Conservation (phyloP, 1,284 basidiomycete genomes). For the Ganoderma boninense region DNA sequence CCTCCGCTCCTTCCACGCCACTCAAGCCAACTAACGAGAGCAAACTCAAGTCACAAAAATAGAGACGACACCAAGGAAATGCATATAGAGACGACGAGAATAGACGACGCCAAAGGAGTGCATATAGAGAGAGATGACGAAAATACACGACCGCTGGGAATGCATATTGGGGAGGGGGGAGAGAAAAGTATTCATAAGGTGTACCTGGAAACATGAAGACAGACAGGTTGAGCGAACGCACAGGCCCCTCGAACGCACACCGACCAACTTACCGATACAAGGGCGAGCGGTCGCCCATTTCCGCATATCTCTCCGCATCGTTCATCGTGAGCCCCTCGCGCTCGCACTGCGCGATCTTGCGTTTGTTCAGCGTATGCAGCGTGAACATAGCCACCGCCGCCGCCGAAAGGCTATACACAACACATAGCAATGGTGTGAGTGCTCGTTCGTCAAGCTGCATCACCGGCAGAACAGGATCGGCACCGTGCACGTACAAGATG, state of each 20-base stretch:
- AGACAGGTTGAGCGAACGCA: neutral
- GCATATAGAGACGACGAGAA: too few species aligned
- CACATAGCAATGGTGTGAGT: neutral
- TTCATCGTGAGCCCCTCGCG: slow-evolving; percentile 19
- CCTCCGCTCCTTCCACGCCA: too few species aligned
- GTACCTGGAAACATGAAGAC: neutral
- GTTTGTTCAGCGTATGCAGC: slow-evolving; percentile 18
- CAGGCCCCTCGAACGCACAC: neutral
- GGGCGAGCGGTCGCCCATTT: slow-evolving; percentile 28
- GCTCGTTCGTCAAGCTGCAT: too few species aligned
- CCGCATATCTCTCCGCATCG: slow-evolving; percentile 9
- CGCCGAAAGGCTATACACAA: slow-evolving; percentile 10
- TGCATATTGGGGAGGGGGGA: neutral
- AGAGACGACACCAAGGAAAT: too few species aligned
- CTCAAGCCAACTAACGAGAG: too few species aligned
- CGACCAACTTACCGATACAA: slow-evolving; percentile 25
- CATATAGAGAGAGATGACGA: neutral
- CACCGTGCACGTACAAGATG: slow-evolving; percentile 15
- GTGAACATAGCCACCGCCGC: slow-evolving; percentile 18
- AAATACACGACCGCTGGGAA: too few species aligned
- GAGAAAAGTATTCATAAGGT: neutral
- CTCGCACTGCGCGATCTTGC: slow-evolving; percentile 22
- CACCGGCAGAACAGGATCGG: neutral
- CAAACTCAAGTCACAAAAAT: too few species aligned
- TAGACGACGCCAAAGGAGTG: too few species aligned